Evolutionary conservation across 805 yeast species (phyloP), one percentile per base, ranked within the genome.

Genomic region (Isabelozyma rhagii): DNA sequence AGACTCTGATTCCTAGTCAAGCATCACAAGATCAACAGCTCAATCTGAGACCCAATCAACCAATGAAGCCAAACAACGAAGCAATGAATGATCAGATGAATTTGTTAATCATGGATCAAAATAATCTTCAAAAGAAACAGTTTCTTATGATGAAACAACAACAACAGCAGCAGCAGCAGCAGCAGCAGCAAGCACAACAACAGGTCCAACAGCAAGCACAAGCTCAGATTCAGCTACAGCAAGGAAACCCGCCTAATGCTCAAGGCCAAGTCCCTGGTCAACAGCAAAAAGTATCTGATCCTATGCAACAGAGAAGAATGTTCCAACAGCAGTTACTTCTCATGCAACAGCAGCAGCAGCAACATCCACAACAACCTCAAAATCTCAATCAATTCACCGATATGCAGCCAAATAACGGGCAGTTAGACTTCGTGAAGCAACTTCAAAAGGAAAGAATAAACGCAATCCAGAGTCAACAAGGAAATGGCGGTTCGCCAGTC

Each of bases 51-150:
- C n/a, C n/a, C 41, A 13, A 8, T 15, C 41, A 11, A 15, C 41
- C n/a, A 39, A 39, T 28, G 36, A 27, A 42, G 28, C 13, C 40
- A 10, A 51, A 43, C 39, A 48, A 47, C 14, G 58, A 59, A 43
- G 57, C 59, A 8, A 52, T 60, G 15, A 56, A 49, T 39, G 66
- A 63, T 17, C 66, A 63, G 49, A 47, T 53, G 46, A 60, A 57
- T 47, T 42, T 57, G 28, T 39, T 55, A 31, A 50, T 51, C 47
- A 52, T 57, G 61, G 60, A 55, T 46, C 59, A 58, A 39, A 60
- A 54, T 41, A 55, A 58, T 43, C 29, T 56, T 13, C 59, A 58
- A 38, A 55, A 56, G 51, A 56, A 56, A 45, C 64, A 57, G 29
- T 57, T 55, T 25, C 36, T 57, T 44, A 49, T 55, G 49, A 54